These are phyloP conservation scores for Apocynum venetum DNA, from an alignment of 257 asterid species.

Conservation along the genomic window DNA sequence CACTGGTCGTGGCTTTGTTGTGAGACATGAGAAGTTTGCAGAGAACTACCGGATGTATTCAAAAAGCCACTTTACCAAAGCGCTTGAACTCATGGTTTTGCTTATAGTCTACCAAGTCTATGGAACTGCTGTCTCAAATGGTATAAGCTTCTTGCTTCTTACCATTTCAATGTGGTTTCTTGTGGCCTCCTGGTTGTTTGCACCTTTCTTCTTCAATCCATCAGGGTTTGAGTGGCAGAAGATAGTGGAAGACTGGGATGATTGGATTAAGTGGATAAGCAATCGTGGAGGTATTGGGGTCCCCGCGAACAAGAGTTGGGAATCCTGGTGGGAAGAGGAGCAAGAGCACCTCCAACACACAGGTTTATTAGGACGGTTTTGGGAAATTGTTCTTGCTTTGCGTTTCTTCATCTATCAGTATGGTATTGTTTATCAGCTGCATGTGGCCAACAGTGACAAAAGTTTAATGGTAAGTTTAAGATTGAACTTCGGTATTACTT, in stretches of 20 bases:
- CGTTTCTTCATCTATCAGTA: conserved; percentile 87
- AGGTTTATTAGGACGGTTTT: conserved; percentile 59
- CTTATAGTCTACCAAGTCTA: conserved; percentile 58
- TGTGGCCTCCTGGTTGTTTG: conserved; percentile 79
- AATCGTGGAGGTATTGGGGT: conserved; percentile 85
- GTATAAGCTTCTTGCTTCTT: conserved; percentile 29
- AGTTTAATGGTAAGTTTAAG: conserved; percentile 53
- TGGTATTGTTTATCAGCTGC: conserved; percentile 84
- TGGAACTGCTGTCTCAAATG: conserved; percentile 40
- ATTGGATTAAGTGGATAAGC: conserved; percentile 87
- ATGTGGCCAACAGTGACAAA: conserved; percentile 53
- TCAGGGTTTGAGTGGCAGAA: conserved; percentile 98
- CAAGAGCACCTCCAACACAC: conserved; percentile 79
- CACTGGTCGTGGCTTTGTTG: conserved; percentile 98
- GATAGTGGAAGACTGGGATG: conserved; percentile 92
- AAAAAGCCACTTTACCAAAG: conserved; percentile 89
- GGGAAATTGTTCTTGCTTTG: conserved; percentile 64
- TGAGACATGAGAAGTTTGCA: conserved; percentile 81
- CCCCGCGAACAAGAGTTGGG: conserved; percentile 92
- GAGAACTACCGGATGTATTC: conserved; percentile 97
- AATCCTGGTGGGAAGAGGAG: conserved; percentile 98
- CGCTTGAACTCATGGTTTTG: conserved; percentile 66
- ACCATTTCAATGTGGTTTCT: conserved; percentile 85
- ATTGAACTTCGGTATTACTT: not conserved
- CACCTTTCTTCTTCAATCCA: conserved; percentile 89